Conservation (phyloP, 495 filamentous ascomycete genomes). For the Neurospora discreta region DNA sequence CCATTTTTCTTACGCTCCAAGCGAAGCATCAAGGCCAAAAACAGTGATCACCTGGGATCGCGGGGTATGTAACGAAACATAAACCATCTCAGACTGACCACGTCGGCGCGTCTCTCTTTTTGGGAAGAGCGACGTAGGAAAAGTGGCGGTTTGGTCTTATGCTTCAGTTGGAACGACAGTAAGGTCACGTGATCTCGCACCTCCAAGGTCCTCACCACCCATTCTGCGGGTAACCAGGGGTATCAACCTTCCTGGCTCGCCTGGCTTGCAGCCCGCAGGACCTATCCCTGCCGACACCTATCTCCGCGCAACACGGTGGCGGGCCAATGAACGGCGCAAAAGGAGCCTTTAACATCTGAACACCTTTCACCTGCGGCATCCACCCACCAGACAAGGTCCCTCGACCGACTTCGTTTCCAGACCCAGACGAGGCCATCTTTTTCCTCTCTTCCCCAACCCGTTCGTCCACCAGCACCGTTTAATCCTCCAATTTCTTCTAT, state of each 20-base stretch:
- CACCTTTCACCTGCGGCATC: constrained; percentile 24
- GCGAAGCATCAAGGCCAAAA: neutral
- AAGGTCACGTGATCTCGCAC: neutral
- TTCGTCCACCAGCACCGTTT: neutral
- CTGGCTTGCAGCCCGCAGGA: neutral
- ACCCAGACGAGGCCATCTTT: constrained; percentile 3
- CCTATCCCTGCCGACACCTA: neutral
- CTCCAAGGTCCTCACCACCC: neutral
- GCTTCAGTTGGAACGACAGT: neutral
- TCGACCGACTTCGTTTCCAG: neutral
- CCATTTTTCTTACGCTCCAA: neutral
- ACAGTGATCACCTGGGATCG: neutral
- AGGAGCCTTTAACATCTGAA: constrained; percentile 21
- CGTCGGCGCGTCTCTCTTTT: neutral
- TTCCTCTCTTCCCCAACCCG: constrained; percentile 1
- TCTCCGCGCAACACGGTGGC: neutral
- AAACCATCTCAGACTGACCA: neutral
- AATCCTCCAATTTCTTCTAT: neutral
- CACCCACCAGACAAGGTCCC: neutral
- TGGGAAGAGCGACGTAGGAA: neutral
- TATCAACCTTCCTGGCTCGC: neutral
- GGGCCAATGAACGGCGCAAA: neutral
- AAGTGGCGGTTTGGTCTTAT: neutral
- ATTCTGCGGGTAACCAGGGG: neutral
- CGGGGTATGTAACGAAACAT: neutral